Percentiles rank a stretch among this genome's conserved stretches.
Conservation (phyloP, 768 basidiomycete genomes). For the Trametes meyenii region DNA sequence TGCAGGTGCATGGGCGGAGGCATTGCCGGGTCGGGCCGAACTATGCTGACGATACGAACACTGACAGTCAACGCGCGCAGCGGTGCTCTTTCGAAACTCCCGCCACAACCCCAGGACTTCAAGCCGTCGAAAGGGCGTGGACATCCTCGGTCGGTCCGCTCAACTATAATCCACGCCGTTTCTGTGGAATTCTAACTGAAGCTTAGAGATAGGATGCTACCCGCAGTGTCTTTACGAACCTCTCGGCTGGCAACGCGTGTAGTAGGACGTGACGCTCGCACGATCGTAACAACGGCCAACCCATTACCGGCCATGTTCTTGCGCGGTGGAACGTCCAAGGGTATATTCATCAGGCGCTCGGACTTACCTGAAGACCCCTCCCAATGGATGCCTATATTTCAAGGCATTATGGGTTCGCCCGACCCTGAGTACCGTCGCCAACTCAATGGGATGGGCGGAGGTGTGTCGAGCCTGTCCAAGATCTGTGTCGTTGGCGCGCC, state of each 20-base stretch:
- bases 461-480: conserved; percentile 74
- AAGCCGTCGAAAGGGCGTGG: too few relatives aligned
- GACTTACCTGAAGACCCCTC: conserved; percentile 53
- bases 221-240: neutral
- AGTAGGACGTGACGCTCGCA: neutral
- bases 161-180: too few relatives aligned
- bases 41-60: too few relatives aligned
- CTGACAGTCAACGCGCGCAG: too few relatives aligned
- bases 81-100: too few relatives aligned
- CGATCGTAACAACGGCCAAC: conserved; percentile 24
- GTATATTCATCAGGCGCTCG: conserved; percentile 61
- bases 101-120: too few relatives aligned
- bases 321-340: conserved; percentile 79
- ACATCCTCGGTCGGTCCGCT: too few relatives aligned
- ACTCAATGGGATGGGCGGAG: conserved; percentile 83
- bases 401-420: conserved; percentile 81
- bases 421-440: conserved; percentile 69
- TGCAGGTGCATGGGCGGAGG: too few relatives aligned
- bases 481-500: conserved; percentile 65
- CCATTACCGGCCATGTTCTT: conserved; percentile 51
- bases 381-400: conserved; percentile 64
- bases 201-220: neutral
- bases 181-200: too few relatives aligned
- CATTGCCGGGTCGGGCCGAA: too few relatives aligned
- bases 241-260: neutral